Conservation (phyloP, 768 basidiomycete species). For the Hypsizygus marmoreus region DNA sequence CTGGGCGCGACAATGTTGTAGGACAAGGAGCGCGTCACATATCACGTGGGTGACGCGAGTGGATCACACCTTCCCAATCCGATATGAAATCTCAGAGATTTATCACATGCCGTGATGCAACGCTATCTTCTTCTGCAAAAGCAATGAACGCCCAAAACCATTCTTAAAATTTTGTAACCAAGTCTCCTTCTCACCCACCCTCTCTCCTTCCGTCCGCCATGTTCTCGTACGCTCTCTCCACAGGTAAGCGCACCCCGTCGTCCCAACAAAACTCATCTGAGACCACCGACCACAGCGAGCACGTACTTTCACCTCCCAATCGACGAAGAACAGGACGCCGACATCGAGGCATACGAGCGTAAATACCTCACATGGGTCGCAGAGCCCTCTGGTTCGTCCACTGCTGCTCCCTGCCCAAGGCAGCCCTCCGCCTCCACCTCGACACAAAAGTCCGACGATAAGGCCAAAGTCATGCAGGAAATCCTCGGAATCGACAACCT, state of each 20-base stretch:
- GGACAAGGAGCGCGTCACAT: background rate
- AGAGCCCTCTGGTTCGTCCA: slow-evolving; percentile 35
- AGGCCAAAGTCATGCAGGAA: slow-evolving; percentile 40
- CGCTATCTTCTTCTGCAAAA: slow-evolving; percentile 63
- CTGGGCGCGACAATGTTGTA: slow-evolving; percentile 39
- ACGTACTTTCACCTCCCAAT: slow-evolving; percentile 66
- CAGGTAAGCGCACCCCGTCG: slow-evolving; percentile 29
- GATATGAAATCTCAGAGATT: slow-evolving; percentile 8
- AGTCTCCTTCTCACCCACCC: background rate
- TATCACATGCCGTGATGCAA: slow-evolving; percentile 51
- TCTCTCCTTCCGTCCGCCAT: slow-evolving; percentile 26
- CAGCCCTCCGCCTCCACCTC: slow-evolving; percentile 7
- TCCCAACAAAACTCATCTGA: background rate
- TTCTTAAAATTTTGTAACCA: slow-evolving; percentile 11
- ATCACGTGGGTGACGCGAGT: slow-evolving; percentile 2
- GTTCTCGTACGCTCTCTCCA: slow-evolving; percentile 49
- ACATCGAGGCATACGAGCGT: slow-evolving; percentile 45
- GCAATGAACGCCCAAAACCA: slow-evolving; percentile 24
- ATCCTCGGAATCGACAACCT: slow-evolving; percentile 67
- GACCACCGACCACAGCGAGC: slow-evolving; percentile 42
- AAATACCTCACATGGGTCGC: slow-evolving; percentile 53
- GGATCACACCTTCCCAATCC: slow-evolving; percentile 52
- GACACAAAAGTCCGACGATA: slow-evolving; percentile 12
- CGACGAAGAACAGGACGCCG: slow-evolving; percentile 55
- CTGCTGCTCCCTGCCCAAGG: slow-evolving; percentile 4